Base-by-base conservation (phyloP, 495 filamentous ascomycete species). In the Echria macrotheca region DNA sequence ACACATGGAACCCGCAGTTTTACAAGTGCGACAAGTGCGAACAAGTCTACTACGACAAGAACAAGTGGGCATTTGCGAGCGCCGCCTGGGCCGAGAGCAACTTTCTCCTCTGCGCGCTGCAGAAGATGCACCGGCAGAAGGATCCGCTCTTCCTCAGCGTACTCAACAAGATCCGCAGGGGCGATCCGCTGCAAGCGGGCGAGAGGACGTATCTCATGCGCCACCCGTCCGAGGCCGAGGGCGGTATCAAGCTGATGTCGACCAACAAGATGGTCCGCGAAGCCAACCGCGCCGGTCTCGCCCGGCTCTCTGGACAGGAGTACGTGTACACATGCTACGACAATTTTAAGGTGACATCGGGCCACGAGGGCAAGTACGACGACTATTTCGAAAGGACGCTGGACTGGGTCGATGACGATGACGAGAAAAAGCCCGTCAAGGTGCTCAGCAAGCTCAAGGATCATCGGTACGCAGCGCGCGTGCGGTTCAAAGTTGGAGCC, bases 401-500 rank as follows among this genome's bases (percentile, higher is more conserved):
- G 36, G 82, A 79, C 2, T 76, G 77, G 0, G 56, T 69, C 41
- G 10, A 23, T 5, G 67, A 69, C 23, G 87, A 96, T 21, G 87
- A 97, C 56, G n/a, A n/a, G n/a, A n/a, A n/a, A n/a, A n/a, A n/a
- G n/a, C n/a, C n/a, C n/a, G n/a, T n/a, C n/a, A n/a, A n/a, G n/a
- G n/a, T n/a, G n/a, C n/a, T n/a, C n/a, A n/a, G n/a, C n/a, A n/a
- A n/a, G n/a, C n/a, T n/a, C n/a, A n/a, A n/a, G n/a, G n/a, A n/a
- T n/a, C 70, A 76, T 18, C 63, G 60, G 10, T 66, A 64, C 25
- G 63, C 50, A 49, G 57, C n/a, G 56, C 73, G 47, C 72, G 81
- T 57, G 76, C 69, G 81, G 25, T 76, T 96, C 23, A 96, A 96
- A 58, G 81, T 86, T 49, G 90, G 90, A 5, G 82, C 89, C 23